Conservation (phyloP, 352 stramenopile species). For the Pythium coloratum region DNA sequence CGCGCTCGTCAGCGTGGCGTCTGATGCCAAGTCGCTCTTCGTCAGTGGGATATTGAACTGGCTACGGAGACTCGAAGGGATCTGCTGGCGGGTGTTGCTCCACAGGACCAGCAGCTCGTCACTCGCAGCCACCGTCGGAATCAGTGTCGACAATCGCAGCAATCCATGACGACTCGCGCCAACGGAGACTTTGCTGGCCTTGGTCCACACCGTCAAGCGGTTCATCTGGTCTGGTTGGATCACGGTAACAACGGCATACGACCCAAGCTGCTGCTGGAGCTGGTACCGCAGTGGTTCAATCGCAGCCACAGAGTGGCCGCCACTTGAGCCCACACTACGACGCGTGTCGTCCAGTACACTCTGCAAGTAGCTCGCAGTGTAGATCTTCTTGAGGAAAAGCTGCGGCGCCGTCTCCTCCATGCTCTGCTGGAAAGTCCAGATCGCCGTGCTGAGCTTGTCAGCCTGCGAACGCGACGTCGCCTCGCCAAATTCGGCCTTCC, state of each 20-base stretch:
- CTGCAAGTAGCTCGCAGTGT: background rate
- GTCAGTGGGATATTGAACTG: background rate
- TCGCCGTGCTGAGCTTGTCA: constrained; percentile 5
- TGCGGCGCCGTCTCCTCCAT: constrained; percentile 13
- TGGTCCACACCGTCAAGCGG: background rate
- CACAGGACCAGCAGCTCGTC: background rate
- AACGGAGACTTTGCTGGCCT: background rate
- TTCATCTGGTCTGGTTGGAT: background rate
- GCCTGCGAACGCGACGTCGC: background rate
- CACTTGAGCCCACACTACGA: background rate
- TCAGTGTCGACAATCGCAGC: background rate
- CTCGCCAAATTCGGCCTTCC: background rate
- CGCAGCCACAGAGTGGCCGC: background rate
- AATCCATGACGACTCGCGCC: background rate
- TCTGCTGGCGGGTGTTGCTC: background rate
- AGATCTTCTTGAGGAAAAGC: constrained; percentile 17
- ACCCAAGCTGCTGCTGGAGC: background rate
- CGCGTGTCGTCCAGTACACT: background rate
- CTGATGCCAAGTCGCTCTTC: background rate
- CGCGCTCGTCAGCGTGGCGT: background rate
- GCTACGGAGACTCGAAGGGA: background rate
- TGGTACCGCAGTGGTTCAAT: background rate
- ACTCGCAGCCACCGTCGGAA: background rate
- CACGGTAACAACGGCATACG: background rate
- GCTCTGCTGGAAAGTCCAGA: constrained; percentile 13